A percentile compares a stretch with the other conserved stretches of the same genome.
Conservation (phyloP, 768 basidiomycete genomes). For the Rubroboletus satanas region DNA sequence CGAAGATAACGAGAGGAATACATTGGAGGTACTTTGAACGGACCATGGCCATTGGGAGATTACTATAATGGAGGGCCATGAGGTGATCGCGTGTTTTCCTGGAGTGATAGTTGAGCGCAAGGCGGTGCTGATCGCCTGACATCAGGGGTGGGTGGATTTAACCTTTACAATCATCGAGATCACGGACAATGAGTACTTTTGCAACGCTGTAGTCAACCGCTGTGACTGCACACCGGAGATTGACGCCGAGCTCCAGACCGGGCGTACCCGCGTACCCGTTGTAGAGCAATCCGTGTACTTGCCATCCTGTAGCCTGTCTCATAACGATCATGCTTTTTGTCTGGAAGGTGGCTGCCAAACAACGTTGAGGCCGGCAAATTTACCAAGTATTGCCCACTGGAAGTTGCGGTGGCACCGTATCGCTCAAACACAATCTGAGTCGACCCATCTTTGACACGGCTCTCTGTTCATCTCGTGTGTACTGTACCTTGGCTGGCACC, state of each 20-base stretch:
- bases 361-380: not conserved
- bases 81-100: constrained; percentile 27
- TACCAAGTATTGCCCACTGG: not conserved
- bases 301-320: constrained; percentile 21
- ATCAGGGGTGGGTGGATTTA: constrained; percentile 22
- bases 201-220: not conserved
- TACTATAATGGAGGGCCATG: constrained; percentile 20
- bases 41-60: not conserved
- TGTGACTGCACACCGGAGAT: not conserved
- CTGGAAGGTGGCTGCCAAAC: not conserved
- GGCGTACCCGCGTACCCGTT: not conserved
- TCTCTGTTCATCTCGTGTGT: constrained; percentile 1
- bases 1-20: constrained; percentile 1
- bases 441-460: constrained; percentile 1
- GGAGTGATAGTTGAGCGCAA: not conserved
- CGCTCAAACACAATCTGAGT: not conserved
- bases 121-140: constrained; percentile 19
- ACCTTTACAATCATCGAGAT: constrained; percentile 20
- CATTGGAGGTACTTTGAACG: not conserved
- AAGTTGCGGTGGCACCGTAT: constrained; percentile 1
- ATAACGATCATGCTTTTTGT: not conserved
- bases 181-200: constrained; percentile 10
- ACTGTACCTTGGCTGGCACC: not conserved
- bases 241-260: not conserved
- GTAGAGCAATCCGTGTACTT: not conserved